Conservation (phyloP, 257 asterid genomes). For the Solanum sejunctum region DNA sequence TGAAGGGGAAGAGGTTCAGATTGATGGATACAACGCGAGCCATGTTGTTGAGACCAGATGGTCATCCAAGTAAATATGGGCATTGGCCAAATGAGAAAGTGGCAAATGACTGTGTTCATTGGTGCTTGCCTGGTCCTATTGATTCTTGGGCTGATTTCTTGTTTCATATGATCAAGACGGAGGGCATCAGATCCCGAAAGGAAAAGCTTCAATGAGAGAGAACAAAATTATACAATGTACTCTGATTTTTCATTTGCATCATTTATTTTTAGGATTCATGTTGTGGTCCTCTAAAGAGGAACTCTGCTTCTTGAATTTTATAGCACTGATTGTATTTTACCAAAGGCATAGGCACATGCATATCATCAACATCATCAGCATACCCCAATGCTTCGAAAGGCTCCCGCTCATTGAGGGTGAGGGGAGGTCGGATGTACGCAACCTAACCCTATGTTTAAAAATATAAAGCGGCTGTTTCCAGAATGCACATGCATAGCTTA, state of each 20-base stretch:
- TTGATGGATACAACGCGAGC: conserved; percentile 23
- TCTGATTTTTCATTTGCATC: neutral
- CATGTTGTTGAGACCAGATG: conserved; percentile 34
- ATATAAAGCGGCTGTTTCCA: too few relatives aligned
- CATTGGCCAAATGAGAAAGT: conserved; percentile 14
- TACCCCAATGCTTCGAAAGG: too few relatives aligned
- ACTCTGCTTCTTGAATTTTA: neutral
- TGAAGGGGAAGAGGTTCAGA: conserved; percentile 12
- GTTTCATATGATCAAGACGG: conserved; percentile 32
- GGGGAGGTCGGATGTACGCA: too few relatives aligned
- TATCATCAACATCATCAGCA: too few relatives aligned
- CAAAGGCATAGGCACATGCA: neutral
- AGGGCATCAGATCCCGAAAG: conserved; percentile 9
- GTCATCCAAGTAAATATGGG: conserved; percentile 31
- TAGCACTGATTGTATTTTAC: neutral
- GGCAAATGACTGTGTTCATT: conserved; percentile 29
- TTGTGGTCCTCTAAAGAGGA: neutral
- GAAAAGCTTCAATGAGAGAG: conserved; percentile 1
- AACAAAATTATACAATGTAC: neutral
- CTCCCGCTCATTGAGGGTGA: too few relatives aligned
- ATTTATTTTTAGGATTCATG: neutral
- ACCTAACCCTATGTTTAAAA: too few relatives aligned
- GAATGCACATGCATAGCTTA: neutral
- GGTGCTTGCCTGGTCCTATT: conserved; percentile 43
- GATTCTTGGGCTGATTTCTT: conserved; percentile 39